Percentiles rank a stretch among this genome's conserved stretches.
Conservation (phyloP, 768 basidiomycete genomes). For the Mycena galopus region DNA sequence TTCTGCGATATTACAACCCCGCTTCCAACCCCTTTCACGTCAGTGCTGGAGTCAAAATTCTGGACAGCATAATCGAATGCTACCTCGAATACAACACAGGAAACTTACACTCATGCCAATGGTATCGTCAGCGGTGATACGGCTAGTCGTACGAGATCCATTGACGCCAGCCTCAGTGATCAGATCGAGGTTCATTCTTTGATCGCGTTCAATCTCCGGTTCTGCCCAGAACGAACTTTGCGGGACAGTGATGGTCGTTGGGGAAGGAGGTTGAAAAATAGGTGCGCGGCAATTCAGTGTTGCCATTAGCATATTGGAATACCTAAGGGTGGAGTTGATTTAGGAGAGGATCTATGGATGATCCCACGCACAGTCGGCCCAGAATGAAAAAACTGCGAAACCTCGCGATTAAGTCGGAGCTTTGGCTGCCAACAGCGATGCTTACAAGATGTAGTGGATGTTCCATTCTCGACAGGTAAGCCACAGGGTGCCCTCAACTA, state of each 20-base stretch:
- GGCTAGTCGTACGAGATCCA: not conserved
- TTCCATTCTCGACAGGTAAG: conserved; percentile 29
- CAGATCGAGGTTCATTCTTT: not conserved
- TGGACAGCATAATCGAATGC: conserved; percentile 8
- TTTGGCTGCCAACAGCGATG: not conserved
- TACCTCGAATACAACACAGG: conserved; percentile 9
- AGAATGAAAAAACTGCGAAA: conserved; percentile 33
- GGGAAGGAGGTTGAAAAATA: conserved; percentile 1
- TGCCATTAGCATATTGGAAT: conserved; percentile 27
- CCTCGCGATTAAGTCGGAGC: not conserved
- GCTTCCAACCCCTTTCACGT: not conserved
- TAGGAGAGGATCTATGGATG: not conserved
- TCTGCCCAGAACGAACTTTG: conserved; percentile 18
- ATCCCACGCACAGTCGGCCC: conserved; percentile 29
- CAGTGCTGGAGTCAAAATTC: conserved; percentile 11
- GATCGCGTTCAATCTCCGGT: conserved; percentile 9
- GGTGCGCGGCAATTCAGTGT: conserved; percentile 30
- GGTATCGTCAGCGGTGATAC: not conserved
- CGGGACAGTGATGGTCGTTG: not conserved
- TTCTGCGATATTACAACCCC: conserved; percentile 2
- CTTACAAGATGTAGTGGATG: conserved; percentile 36
- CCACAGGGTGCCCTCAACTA: conserved; percentile 33
- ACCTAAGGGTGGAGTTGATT: conserved; percentile 12
- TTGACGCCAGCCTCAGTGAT: not conserved
- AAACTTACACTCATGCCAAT: conserved; percentile 12